Percentiles rank a stretch among this genome's conserved stretches.
Evolutionary conservation across 352 stramenopile genomes (phyloP).

Genomic region (Thraustotheca clavata): DNA sequence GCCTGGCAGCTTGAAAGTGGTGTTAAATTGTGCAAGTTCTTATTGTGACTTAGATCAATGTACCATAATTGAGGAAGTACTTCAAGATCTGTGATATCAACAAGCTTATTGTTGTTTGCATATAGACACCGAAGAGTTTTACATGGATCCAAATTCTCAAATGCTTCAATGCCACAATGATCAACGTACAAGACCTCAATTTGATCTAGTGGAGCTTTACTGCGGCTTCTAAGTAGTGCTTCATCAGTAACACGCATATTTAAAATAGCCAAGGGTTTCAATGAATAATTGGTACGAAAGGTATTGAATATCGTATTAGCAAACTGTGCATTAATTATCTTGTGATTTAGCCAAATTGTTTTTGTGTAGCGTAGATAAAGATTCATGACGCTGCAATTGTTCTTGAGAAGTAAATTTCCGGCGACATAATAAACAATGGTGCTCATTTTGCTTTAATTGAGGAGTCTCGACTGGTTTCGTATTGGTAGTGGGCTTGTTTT

Average conservation of each 20-base stretch:
- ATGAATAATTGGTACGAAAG: not conserved
- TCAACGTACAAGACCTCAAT: conserved; percentile 48
- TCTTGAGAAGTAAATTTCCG: conserved; percentile 48
- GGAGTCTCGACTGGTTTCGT: too few species aligned
- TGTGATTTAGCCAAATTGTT: conserved; percentile 35
- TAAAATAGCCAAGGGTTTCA: not conserved
- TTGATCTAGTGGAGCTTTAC: conserved; percentile 37
- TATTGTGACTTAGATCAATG: conserved; percentile 44
- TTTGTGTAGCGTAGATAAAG: conserved; percentile 42
- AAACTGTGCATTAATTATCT: too few species aligned
- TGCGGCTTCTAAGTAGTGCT: conserved; percentile 32
- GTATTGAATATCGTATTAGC: not conserved
- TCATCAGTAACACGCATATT: conserved; percentile 8
- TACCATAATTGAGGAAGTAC: conserved; percentile 39
- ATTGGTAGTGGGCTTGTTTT: not conserved
- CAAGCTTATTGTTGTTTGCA: conserved; percentile 38
- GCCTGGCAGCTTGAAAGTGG: conserved; percentile 38
- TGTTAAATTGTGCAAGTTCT: conserved; percentile 28
- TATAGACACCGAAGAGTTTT: conserved; percentile 41
- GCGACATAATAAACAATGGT: conserved; percentile 48
- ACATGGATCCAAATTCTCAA: conserved; percentile 42
- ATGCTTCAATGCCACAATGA: conserved; percentile 36
- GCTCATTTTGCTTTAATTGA: conserved; percentile 8
- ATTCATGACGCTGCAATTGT: conserved; percentile 43
- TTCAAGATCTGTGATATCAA: conserved; percentile 32